Evolutionary conservation across 768 basidiomycete species (phyloP).

Genomic region (Filobasidium floriforme): DNA sequence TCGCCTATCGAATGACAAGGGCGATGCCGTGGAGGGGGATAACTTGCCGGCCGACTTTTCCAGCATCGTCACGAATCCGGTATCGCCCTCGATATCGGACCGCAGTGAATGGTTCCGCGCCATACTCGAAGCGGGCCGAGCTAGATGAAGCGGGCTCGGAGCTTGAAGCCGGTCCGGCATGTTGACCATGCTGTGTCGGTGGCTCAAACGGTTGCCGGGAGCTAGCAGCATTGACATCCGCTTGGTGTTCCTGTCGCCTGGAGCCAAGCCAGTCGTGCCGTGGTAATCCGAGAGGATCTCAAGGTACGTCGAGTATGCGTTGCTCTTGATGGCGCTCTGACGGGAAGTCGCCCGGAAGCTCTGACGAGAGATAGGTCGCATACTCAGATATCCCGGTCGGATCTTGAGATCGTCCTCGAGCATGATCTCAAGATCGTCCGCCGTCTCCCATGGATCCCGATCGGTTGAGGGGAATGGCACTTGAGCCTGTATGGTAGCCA

Average conservation of each 20-base stretch:
- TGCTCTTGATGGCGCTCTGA: constrained; percentile 10
- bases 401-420: constrained; percentile 7
- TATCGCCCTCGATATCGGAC: not conserved
- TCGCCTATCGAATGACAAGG: constrained; percentile 1
- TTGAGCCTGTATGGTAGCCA: constrained; percentile 57
- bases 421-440: constrained; percentile 49
- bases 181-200: not conserved
- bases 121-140: constrained; percentile 3
- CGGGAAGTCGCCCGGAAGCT: constrained; percentile 5
- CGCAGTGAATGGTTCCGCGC: not conserved
- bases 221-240: not conserved
- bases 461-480: constrained; percentile 46
- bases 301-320: constrained; percentile 25
- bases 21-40: not conserved
- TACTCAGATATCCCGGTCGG: not conserved
- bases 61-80: not conserved
- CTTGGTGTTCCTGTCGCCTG: not conserved
- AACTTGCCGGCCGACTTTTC: constrained; percentile 4
- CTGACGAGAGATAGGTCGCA: not conserved
- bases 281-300: constrained; percentile 39
- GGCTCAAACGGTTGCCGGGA: not conserved
- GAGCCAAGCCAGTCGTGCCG: not conserved
- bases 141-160: not conserved
- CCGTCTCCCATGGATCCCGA: constrained; percentile 29
- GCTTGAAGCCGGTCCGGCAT: constrained; percentile 3